Percentiles rank a stretch among this genome's conserved stretches.
These are phyloP conservation scores for Linnemannia schmuckeri DNA, from an alignment of 192 early-diverging fungal genomes.

Conservation along the genomic window DNA sequence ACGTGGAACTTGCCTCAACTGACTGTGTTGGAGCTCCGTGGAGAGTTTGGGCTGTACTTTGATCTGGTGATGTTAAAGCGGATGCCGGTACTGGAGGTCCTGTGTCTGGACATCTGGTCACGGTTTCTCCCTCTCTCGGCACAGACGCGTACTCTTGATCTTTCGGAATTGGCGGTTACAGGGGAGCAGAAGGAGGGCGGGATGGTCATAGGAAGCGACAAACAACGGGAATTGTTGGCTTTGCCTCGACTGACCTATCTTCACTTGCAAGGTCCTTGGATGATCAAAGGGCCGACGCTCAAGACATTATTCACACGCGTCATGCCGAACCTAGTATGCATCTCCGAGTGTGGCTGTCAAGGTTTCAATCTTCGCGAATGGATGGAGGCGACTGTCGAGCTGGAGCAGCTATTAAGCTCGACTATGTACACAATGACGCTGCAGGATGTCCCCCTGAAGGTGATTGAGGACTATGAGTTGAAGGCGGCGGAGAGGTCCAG, in stretches of 20 bases:
- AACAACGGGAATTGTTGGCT: background rate
- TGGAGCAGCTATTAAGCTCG: background rate
- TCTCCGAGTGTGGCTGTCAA: background rate
- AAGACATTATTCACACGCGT: background rate
- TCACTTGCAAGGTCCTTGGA: background rate
- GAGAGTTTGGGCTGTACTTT: constrained; percentile 9
- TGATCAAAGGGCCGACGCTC: background rate
- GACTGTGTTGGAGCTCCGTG: background rate
- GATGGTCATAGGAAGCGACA: background rate
- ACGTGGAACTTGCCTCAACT: constrained; percentile 2
- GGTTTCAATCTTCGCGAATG: background rate
- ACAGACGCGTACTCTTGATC: background rate
- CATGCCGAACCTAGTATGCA: constrained; percentile 10
- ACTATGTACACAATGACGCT: background rate
- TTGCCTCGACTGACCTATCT: background rate
- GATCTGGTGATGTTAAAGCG: background rate
- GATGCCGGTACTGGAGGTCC: background rate
- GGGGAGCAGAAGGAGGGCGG: background rate
- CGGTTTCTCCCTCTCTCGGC: background rate
- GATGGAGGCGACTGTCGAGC: background rate
- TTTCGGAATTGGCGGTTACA: background rate
- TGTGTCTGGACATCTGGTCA: background rate
- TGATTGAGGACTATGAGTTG: background rate
- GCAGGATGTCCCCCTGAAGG: background rate
- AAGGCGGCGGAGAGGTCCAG: background rate